Evolutionary conservation across 345 rosid genomes (phyloP), one percentile per base, ranked within the genome.

Genomic region (Excoecaria cochinchinensis): DNA sequence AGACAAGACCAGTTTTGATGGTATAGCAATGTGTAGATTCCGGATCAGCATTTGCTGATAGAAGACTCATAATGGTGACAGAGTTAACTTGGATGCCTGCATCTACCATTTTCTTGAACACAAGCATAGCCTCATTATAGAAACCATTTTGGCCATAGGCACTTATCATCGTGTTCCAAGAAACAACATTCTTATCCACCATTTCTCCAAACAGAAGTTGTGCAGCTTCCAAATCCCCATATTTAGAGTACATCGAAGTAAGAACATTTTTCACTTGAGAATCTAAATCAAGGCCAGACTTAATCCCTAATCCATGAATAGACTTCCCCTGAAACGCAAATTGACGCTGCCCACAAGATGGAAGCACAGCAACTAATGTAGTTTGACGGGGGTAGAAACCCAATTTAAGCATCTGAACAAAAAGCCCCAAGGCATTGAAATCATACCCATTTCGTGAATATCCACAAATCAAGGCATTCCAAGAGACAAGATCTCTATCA

Each of bases 151-250:
- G 85, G 74, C 88, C 86, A 69, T 86, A 93, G 0, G 90, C 92
- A 72, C 93, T 85, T 52, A 93, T 83, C 91, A 91, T 87, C 16
- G 91, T 89, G 69, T 91, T 93, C 98, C 97, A 93, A 31, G 98
- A 89, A 81, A 88, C 91, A 19, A 82, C 84, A 72, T 70, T 80
- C 76, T 76, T 90, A 48, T 88, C 91, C 31, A 36, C 73, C 86
- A 87, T 85, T 58, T 86, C 87, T 50, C 82, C 79, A 74, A 91
- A 93, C 72, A 88, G 76, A 14, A 80, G 17, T 59, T 87, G 81
- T 1, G 89, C 89, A 47, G 87, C 87, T 24, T 70, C 84, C 88
- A 91, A 76, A 55, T 90, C 88, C 64, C 81, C n/a, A 8, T 83
- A 85, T 58, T 86, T 93, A 4, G 90, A 91, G 71, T 91, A 89